A percentile compares a stretch with the other conserved stretches of the same genome.
phyloP scores from a whole-genome alignment of 2,329 filamentous ascomycete genomes.

The Sporothrix curviconia region DNA sequence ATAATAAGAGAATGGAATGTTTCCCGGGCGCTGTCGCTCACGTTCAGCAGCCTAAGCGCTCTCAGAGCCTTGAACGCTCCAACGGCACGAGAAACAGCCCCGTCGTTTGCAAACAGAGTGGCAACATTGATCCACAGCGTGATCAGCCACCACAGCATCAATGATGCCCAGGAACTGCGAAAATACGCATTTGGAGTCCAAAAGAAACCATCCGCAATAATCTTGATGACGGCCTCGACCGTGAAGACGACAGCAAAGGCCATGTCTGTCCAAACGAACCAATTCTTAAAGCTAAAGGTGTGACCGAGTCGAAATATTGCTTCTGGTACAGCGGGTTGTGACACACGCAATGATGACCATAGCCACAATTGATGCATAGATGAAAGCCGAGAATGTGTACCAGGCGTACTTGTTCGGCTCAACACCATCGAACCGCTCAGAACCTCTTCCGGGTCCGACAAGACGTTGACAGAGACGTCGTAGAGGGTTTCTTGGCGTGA shows the following conservation, averaged over 20 bases:
- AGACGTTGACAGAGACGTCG: conserved; percentile 79
- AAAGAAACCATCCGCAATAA: conserved; percentile 89
- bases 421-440: conserved; percentile 80
- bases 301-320: conserved; percentile 64
- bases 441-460: conserved; percentile 84
- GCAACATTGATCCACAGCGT: conserved; percentile 94
- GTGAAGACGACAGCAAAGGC: conserved; percentile 85
- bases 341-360: conserved; percentile 97
- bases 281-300: conserved; percentile 60
- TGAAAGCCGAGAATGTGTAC: conserved; percentile 89
- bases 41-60: conserved; percentile 83
- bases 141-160: conserved; percentile 79
- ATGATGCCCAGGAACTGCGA: conserved; percentile 93
- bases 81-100: conserved; percentile 79
- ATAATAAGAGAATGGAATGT: conserved; percentile 97
- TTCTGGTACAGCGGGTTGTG: conserved; percentile 93
- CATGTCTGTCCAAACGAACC: conserved; percentile 93
- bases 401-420: conserved; percentile 83
- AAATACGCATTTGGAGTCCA: conserved; percentile 98
- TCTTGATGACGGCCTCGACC: conserved; percentile 80
- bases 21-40: conserved; percentile 90
- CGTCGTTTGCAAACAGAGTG: conserved; percentile 74
- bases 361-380: conserved; percentile 87
- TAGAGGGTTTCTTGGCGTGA: conserved; percentile 69
- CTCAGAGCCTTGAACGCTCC: conserved; percentile 95